These are phyloP conservation scores for Diplosphaera chodatii DNA, from an alignment of 139 green algal species.

Conservation along the genomic window DNA sequence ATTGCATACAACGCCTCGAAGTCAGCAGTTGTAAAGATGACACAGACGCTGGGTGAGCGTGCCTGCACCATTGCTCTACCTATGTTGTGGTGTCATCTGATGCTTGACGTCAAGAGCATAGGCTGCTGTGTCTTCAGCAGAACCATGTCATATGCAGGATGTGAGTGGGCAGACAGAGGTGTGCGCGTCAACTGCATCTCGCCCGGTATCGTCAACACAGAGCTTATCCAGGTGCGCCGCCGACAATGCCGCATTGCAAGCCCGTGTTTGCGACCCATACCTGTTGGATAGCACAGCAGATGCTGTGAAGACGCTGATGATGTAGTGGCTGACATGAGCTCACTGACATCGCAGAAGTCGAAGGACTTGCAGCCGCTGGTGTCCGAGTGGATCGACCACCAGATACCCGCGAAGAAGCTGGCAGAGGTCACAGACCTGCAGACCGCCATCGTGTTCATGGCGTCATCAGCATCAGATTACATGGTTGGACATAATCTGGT, in stretches of 20 bases:
- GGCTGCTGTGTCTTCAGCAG: too few species aligned
- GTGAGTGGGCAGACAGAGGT: constrained; percentile 39
- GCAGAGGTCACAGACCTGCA: constrained; percentile 38
- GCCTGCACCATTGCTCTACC: too few species aligned
- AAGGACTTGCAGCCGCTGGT: constrained; percentile 30
- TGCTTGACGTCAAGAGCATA: too few species aligned
- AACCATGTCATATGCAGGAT: too few species aligned
- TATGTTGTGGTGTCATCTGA: too few species aligned
- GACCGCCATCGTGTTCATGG: constrained; percentile 36
- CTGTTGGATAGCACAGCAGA: too few species aligned
- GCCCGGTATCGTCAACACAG: constrained; percentile 44
- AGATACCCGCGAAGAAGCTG: constrained; percentile 30
- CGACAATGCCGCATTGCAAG: too few species aligned
- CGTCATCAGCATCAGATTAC: constrained; percentile 28
- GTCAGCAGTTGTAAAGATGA: constrained; percentile 45
- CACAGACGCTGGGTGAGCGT: constrained; percentile 4
- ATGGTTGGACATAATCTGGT: constrained; percentile 45
- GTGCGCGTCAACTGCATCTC: constrained; percentile 46
- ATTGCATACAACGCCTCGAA: constrained; percentile 46
- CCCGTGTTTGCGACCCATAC: too few species aligned
- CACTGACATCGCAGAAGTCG: constrained; percentile 19
- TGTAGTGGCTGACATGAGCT: too few species aligned
- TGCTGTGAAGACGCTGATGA: too few species aligned
- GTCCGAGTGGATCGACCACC: constrained; percentile 22
- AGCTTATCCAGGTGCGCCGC: constrained; percentile 39